Conservation (phyloP, 305 asterid species). For the Solanum hybrid region DNA sequence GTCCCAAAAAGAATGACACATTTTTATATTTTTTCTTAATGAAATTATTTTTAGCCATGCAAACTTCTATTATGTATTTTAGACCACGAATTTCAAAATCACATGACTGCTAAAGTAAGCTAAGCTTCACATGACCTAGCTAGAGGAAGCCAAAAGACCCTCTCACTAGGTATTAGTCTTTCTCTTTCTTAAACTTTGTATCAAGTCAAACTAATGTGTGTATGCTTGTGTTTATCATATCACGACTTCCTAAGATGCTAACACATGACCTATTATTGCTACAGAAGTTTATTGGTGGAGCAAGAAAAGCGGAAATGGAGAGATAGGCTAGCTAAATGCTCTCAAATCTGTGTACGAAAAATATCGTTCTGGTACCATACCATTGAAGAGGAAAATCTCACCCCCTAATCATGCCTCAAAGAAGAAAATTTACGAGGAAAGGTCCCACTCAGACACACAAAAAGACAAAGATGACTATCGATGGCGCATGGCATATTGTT, state of each 20-base stretch:
- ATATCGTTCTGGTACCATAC: not conserved
- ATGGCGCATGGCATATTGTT: not conserved
- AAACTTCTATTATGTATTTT: too few relatives aligned
- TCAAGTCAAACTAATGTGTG: too few relatives aligned
- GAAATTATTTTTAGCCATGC: not conserved
- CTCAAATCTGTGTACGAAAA: not conserved
- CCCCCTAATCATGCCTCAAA: not conserved
- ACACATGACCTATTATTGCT: not conserved
- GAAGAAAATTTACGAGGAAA: not conserved
- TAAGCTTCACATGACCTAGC: not conserved
- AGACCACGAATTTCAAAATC: not conserved
- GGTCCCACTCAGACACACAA: not conserved
- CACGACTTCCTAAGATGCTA: not conserved
- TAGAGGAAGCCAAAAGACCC: not conserved
- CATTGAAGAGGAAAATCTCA: not conserved
- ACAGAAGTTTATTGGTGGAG: not conserved
- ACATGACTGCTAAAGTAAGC: not conserved
- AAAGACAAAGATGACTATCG: not conserved
- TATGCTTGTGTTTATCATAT: not conserved
- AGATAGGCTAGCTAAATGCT: not conserved
- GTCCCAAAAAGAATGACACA: too few relatives aligned
- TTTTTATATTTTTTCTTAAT: too few relatives aligned
- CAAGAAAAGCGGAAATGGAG: not conserved
- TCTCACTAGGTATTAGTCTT: not conserved
- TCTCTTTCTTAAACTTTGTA: not conserved